Evolutionary conservation across 495 filamentous ascomycete species (phyloP), one percentile per base, ranked within the genome.

Genomic region (Xylaria venustula): DNA sequence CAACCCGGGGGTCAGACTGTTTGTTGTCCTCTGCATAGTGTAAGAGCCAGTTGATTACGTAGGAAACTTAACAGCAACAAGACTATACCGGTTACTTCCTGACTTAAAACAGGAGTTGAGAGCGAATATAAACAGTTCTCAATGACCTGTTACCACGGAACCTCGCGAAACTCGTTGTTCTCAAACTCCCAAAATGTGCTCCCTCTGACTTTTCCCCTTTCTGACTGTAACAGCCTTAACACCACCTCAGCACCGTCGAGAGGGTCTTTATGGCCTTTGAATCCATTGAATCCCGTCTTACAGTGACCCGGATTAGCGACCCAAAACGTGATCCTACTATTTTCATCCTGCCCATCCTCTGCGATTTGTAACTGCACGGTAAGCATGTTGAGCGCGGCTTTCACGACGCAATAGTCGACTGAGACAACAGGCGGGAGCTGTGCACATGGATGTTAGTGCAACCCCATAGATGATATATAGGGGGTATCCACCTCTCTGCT

Each of bases 231-330:
- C 52, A 78, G 54, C 50, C 66, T 55, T 45, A 71, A 68, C 58
- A 74, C 64, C 9, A 71, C 69, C 55, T 80, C 75, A 7, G 73
- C 75, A 12, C 73, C 71, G 34, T 68, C 72, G 11, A 70, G 34
- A 7, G 71, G 73, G 55, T 73, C 66, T 61, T 74, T 77, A 22
- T 55, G 57, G 1, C 71, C 70, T 22, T 30, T 67, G 48, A 68
- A 77, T 36, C 65, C 65, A 48, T 72, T 77, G 50, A 79, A 79
- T 19, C 65, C 75, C 12, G 75, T 78, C 60, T 74, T 77, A 15
- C 67, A 71, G 54, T 64, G 56, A 23, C 77, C 75, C 4, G 75
- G 75, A 42, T 60, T 68, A 2, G 46, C 62, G 6, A 56, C 63
- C 60, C 65, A 78, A 60, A 71, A 77, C 8, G 65, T 60, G 32